A percentile compares a stretch with the other conserved stretches of the same genome.
Conservation (phyloP, 345 rosid genomes). For the Anacardium occidentale region DNA sequence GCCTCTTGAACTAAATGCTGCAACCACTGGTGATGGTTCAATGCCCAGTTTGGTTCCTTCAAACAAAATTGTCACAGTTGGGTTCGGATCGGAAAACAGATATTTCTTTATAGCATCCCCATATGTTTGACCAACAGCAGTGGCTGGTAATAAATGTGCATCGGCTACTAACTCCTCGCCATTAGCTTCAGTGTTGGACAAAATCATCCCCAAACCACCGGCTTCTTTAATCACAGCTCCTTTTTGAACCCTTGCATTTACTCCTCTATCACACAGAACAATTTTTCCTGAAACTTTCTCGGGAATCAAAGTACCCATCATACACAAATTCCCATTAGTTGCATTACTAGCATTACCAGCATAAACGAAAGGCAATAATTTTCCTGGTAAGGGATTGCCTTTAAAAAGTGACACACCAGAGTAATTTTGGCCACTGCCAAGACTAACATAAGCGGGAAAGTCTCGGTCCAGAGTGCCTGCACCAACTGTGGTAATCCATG, state of each 20-base stretch:
- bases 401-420: conserved; percentile 60
- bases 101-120: conserved; percentile 60
- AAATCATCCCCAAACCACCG: conserved; percentile 65
- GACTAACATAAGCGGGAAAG: conserved; percentile 71
- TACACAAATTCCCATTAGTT: conserved; percentile 52
- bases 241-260: conserved; percentile 48
- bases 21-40: conserved; percentile 83
- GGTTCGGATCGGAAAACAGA: conserved; percentile 42
- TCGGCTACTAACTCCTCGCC: conserved; percentile 92
- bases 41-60: conserved; percentile 69
- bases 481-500: conserved; percentile 85
- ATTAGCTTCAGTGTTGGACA: conserved; percentile 55
- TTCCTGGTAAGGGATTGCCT: conserved; percentile 39
- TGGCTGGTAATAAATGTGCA: conserved; percentile 75
- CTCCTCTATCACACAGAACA: conserved; percentile 63
- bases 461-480: conserved; percentile 87
- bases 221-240: conserved; percentile 57
- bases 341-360: conserved; percentile 65
- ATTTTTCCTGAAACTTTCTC: conserved; percentile 61
- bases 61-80: conserved; percentile 58
- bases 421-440: conserved; percentile 55
- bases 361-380: conserved; percentile 55
- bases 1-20: conserved; percentile 93
- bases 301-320: conserved; percentile 43
- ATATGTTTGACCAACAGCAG: conserved; percentile 59